Conservation (phyloP, 1,284 basidiomycete species). For the Omphalotus olearius region DNA sequence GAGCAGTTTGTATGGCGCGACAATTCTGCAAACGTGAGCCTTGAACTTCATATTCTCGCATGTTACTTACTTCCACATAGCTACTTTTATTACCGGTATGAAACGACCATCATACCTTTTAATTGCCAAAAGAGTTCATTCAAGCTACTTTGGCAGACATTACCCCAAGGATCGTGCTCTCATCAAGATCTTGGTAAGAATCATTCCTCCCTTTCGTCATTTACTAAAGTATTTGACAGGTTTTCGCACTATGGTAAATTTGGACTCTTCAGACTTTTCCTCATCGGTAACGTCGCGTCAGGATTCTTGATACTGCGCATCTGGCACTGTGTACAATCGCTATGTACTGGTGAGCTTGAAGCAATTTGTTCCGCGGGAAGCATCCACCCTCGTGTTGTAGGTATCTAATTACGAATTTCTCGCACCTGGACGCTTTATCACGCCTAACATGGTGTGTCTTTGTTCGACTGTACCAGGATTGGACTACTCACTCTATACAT, state of each 20-base stretch:
- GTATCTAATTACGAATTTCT: conserved; percentile 34
- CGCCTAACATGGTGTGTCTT: conserved; percentile 31
- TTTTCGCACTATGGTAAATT: conserved; percentile 29
- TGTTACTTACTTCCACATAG: conserved; percentile 17
- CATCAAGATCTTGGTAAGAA: conserved; percentile 28
- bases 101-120: neutral
- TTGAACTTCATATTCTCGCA: neutral
- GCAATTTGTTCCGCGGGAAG: neutral
- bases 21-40: conserved; percentile 33
- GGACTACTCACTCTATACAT: neutral
- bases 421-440: conserved; percentile 26
- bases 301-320: conserved; percentile 32
- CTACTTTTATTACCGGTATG: conserved; percentile 32
- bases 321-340: conserved; percentile 27
- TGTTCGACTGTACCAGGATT: neutral
- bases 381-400: conserved; percentile 15
- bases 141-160: conserved; percentile 20
- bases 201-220: neutral
- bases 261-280: neutral
- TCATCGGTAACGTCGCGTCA: neutral
- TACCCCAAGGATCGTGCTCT: conserved; percentile 29
- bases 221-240: conserved; percentile 19
- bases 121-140: neutral
- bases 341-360: conserved; percentile 27
- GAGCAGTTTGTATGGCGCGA: conserved; percentile 29